Evolutionary conservation across 352 stramenopile genomes (phyloP), one percentile per base, ranked within the genome.

Genomic region (Phytopythium delawarense): DNA sequence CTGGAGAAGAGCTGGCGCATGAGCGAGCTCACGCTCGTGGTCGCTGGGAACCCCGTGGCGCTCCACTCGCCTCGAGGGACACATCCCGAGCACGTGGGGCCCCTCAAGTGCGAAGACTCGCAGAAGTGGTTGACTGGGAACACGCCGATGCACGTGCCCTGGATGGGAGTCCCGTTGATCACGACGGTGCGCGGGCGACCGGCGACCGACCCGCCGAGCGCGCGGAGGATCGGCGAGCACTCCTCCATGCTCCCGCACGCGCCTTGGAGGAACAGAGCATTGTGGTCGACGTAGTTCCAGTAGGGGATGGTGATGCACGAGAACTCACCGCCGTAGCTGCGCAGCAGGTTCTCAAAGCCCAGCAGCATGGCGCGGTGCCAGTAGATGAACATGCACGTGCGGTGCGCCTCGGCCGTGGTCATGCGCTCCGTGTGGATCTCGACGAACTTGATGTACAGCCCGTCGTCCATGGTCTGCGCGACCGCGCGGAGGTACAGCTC

Each of bases 301-400:
- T 92, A 96, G 9, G 88, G 88, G 16, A 96, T 56, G 13, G 88
- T 96, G 53, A 96, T 75, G 61, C 88, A 96, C n/a, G 84, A 72
- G 55, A 89, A 95, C 42, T 89, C 82, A 9, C 76, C 77, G 12
- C 85, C 88, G 52, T 91, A 89, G 42, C 75, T 79, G 12, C 88
- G 79, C 37, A 96, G 61, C 79, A 96, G 88, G 63, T 95, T 94
- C 64, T 96, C 88, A 63, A 92, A 96, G 6, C 74, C 88, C 18
- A 94, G 69, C 15, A 96, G 65, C 59, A 96, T 64, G 39, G 79
- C 49, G 28, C 88, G 88, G 63, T 96, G 88, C 88, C 88, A 96
- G 61, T 92, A 95, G 60, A 95, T 42, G 56, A 96, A 96, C 81
- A 95, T 93, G 63, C 86, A 94, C 65, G 84, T 95, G 50, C 81